Conservation (phyloP, 345 rosid species). For the Iberis pinnata region DNA sequence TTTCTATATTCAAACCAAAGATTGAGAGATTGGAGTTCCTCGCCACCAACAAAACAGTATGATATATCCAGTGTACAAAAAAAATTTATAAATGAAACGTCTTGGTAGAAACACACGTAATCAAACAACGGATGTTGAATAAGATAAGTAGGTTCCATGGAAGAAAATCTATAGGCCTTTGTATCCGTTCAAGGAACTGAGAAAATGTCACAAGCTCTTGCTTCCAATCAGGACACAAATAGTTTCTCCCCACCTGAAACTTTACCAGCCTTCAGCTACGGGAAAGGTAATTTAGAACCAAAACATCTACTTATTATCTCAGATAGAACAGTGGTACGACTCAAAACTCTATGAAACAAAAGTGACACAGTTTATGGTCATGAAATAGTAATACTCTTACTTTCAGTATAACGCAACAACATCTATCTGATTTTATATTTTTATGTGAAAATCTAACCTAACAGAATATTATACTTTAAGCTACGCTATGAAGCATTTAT, state of each 20-base stretch:
- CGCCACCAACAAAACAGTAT: constrained; percentile 76
- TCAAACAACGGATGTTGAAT: constrained; percentile 96
- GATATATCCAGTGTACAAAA: neutral
- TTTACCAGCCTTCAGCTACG: constrained; percentile 50
- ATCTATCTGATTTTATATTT: too few relatives aligned
- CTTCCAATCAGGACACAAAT: constrained; percentile 87
- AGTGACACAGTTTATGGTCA: too few relatives aligned
- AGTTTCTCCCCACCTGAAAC: constrained; percentile 94
- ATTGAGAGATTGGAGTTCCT: constrained; percentile 75
- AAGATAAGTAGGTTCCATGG: constrained; percentile 62
- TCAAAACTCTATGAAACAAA: neutral
- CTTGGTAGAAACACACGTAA: constrained; percentile 41
- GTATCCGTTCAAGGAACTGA: constrained; percentile 77
- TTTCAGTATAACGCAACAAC: too few relatives aligned
- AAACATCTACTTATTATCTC: neutral
- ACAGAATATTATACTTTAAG: too few relatives aligned
- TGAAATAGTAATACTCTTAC: too few relatives aligned
- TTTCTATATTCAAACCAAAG: constrained; percentile 99
- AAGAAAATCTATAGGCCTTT: constrained; percentile 38
- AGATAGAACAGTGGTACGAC: neutral
- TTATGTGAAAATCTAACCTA: too few relatives aligned
- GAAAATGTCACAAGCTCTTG: constrained; percentile 94
- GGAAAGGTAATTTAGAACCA: constrained; percentile 11
- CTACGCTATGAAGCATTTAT: too few relatives aligned
- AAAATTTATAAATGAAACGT: neutral